Evolutionary conservation across 495 filamentous ascomycete species (phyloP).

Genomic region (Aspergillus mulundensis): DNA sequence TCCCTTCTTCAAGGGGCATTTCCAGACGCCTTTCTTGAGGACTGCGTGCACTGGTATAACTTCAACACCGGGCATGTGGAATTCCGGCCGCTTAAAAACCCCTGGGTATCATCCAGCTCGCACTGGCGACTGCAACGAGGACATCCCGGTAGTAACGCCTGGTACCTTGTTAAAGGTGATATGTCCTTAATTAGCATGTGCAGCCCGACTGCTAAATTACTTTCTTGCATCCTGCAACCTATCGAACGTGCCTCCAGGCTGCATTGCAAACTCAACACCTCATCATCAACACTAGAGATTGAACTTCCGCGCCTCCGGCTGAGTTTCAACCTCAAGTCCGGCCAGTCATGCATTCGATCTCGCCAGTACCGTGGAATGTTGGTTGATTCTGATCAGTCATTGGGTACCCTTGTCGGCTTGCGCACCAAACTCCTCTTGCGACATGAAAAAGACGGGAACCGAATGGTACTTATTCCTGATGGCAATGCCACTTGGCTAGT

Average conservation of each 20-base stretch:
- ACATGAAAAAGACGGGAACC: constrained; percentile 17
- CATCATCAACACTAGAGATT: constrained; percentile 25
- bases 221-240: constrained; percentile 29
- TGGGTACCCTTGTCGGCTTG: constrained; percentile 53
- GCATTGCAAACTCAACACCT: constrained; percentile 24
- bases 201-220: constrained; percentile 24
- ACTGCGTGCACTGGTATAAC: constrained; percentile 58
- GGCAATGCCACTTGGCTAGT: constrained; percentile 15
- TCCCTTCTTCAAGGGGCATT: constrained; percentile 37
- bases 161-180: constrained; percentile 11
- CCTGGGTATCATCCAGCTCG: constrained; percentile 36
- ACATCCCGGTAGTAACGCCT: background rate
- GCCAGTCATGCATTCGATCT: constrained; percentile 34
- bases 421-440: constrained; percentile 48
- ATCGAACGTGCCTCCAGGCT: constrained; percentile 32
- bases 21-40: constrained; percentile 42
- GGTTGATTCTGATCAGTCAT: constrained; percentile 47
- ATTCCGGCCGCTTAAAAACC: constrained; percentile 39
- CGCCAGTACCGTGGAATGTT: constrained; percentile 52
- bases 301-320: constrained; percentile 48
- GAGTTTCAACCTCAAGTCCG: constrained; percentile 39
- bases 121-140: constrained; percentile 28
- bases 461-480: constrained; percentile 50
- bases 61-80: constrained; percentile 40
- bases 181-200: constrained; percentile 28